Evolutionary conservation across 164 flowering plant genomes (phyloP).

Genomic region (Tetracentron sinense): DNA sequence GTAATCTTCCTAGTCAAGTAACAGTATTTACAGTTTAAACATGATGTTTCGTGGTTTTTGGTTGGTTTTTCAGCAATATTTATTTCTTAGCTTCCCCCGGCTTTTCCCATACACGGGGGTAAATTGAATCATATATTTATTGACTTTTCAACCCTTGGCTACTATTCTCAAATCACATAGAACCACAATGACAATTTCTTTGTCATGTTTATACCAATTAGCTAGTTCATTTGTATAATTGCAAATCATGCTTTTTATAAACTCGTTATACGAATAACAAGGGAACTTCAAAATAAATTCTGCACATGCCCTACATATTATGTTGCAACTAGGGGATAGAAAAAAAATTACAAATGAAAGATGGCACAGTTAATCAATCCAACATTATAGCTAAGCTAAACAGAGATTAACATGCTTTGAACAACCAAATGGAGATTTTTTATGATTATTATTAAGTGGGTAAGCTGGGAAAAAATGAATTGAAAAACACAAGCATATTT

Average conservation of each 20-base stretch:
- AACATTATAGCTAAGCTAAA: background rate
- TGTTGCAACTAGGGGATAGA: background rate
- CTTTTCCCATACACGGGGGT: too few relatives aligned
- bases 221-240: background rate
- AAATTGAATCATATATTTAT: too few relatives aligned
- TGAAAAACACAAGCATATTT: background rate
- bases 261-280: background rate
- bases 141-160: too few relatives aligned
- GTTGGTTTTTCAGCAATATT: too few relatives aligned
- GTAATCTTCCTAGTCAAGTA: too few relatives aligned
- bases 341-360: background rate
- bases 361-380: background rate
- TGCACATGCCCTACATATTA: background rate
- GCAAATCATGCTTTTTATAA: background rate
- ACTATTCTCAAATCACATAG: background rate
- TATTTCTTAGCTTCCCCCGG: too few relatives aligned
- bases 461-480: background rate
- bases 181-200: background rate
- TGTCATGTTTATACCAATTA: background rate
- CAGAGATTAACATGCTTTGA: too few relatives aligned
- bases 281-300: background rate
- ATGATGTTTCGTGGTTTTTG: too few relatives aligned
- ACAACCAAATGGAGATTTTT: background rate
- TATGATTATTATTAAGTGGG: background rate
- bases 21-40: too few relatives aligned